Percentiles rank a stretch among this genome's conserved stretches.
Conservation (phyloP, 2,329 filamentous ascomycete species). For the Emericellopsis cladophorae region DNA sequence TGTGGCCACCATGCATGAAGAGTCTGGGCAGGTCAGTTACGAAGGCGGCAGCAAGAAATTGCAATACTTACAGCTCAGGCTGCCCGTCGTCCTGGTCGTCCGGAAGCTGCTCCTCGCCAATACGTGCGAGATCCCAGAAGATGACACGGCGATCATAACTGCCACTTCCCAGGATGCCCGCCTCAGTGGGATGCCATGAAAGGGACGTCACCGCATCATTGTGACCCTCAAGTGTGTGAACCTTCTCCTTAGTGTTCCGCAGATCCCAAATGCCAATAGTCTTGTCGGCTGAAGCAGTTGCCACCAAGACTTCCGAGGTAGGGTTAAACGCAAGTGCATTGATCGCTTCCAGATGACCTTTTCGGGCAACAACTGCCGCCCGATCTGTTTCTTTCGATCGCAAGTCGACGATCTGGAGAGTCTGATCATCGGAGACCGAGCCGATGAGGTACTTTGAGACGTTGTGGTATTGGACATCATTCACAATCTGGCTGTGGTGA, state of each 20-base stretch:
- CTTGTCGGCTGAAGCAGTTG: conserved; percentile 90
- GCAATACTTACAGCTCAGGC: conserved; percentile 66
- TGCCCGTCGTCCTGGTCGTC: conserved; percentile 93
- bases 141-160: conserved; percentile 89
- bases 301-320: conserved; percentile 76
- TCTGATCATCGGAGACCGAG: conserved; percentile 89
- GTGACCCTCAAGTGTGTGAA: conserved; percentile 84
- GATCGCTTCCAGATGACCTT: conserved; percentile 82
- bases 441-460: conserved; percentile 76
- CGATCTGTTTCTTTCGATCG: conserved; percentile 53
- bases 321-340: conserved; percentile 96
- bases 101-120: conserved; percentile 87
- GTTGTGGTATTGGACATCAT: conserved; percentile 93
- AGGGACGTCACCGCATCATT: conserved; percentile 82
- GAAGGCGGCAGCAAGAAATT: not conserved
- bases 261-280: conserved; percentile 93
- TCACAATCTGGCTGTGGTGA: conserved; percentile 83
- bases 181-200: conserved; percentile 88
- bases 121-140: conserved; percentile 89
- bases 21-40: conserved; percentile 37
- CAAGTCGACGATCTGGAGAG: conserved; percentile 83
- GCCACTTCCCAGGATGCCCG: conserved; percentile 76
- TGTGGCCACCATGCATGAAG: conserved; percentile 98
- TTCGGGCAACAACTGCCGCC: conserved; percentile 54
- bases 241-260: conserved; percentile 76